phyloP scores from a whole-genome alignment of 1,139 yeast species.

The Geotrichum cucujoidarum region DNA sequence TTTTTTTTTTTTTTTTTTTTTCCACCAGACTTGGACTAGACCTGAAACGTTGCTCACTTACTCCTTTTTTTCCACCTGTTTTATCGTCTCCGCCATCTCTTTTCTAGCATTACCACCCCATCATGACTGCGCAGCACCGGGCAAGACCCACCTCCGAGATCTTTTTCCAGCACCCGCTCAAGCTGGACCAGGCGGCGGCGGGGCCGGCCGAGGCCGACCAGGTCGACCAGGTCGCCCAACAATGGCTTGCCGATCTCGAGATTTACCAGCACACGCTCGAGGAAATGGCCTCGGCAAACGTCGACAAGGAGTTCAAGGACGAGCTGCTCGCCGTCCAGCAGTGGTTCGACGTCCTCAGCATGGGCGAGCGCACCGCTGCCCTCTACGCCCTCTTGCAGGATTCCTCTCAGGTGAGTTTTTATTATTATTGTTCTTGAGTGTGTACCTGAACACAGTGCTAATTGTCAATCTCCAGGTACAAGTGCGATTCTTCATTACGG shows the following conservation, averaged over 20 bases:
- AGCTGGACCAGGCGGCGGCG: background rate
- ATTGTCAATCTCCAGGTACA: constrained; percentile 29
- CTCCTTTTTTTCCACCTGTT: too few relatives aligned
- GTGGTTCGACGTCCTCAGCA: constrained; percentile 38
- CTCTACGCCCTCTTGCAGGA: constrained; percentile 38
- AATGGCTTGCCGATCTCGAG: constrained; percentile 37
- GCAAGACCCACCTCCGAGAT: constrained; percentile 32
- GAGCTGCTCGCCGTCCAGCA: constrained; percentile 36
- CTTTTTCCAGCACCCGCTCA: constrained; percentile 11
- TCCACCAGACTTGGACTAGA: too few relatives aligned
- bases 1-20: too few relatives aligned
- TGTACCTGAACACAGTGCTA: background rate
- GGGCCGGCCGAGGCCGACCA: constrained; percentile 20
- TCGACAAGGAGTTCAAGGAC: constrained; percentile 29
- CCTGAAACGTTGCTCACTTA: too few relatives aligned
- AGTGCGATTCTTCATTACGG: constrained; percentile 38
- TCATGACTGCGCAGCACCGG: constrained; percentile 20
- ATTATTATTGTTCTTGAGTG: background rate
- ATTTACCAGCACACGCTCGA: constrained; percentile 35
- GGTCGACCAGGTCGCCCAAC: constrained; percentile 31
- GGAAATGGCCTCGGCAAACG: constrained; percentile 37
- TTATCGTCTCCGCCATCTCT: too few relatives aligned
- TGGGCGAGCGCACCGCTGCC: constrained; percentile 40
- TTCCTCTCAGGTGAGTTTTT: constrained; percentile 28
- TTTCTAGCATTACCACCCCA: background rate